These are phyloP conservation scores for Crithidia acanthocephali DNA, from an alignment of 208 protist species.

Conservation along the genomic window DNA sequence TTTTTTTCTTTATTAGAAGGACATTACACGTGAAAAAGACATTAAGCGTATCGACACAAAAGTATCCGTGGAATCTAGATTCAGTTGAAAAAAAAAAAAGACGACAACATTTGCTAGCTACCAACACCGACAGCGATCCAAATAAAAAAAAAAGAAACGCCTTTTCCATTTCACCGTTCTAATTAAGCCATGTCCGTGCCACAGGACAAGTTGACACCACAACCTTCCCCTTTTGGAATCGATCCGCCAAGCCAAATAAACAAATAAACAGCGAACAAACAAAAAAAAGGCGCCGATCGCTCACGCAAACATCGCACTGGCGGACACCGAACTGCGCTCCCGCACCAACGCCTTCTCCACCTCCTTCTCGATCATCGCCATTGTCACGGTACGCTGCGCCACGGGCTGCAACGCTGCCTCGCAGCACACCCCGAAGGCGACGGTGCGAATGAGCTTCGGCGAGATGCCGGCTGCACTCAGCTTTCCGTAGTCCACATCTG, in stretches of 20 bases:
- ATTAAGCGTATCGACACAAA: background rate
- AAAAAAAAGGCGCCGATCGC: constrained; percentile 15
- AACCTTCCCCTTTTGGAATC: too few relatives aligned
- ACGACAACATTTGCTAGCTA: too few relatives aligned
- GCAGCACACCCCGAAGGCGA: constrained; percentile 82
- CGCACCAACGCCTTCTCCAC: constrained; percentile 45
- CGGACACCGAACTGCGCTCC: constrained; percentile 49
- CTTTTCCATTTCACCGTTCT: too few relatives aligned
- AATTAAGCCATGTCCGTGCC: too few relatives aligned
- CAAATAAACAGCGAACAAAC: constrained; percentile 8
- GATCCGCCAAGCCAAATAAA: too few relatives aligned
- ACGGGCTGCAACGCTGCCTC: constrained; percentile 61
- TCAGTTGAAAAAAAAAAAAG: too few relatives aligned
- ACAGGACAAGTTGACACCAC: too few relatives aligned
- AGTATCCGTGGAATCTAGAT: too few relatives aligned
- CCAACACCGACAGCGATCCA: too few relatives aligned
- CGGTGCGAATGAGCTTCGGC: constrained; percentile 76
- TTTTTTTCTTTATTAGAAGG: too few relatives aligned
- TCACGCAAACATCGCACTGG: constrained; percentile 77
- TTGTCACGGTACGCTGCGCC: constrained; percentile 55
- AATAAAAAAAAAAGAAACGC: too few relatives aligned
- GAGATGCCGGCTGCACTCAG: constrained; percentile 57
- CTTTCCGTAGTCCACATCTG: constrained; percentile 62
- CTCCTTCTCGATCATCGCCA: constrained; percentile 73
- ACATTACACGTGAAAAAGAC: too few relatives aligned